These are phyloP conservation scores for Euphrasia confusa DNA, from an alignment of 257 asterid genomes.

Conservation along the genomic window DNA sequence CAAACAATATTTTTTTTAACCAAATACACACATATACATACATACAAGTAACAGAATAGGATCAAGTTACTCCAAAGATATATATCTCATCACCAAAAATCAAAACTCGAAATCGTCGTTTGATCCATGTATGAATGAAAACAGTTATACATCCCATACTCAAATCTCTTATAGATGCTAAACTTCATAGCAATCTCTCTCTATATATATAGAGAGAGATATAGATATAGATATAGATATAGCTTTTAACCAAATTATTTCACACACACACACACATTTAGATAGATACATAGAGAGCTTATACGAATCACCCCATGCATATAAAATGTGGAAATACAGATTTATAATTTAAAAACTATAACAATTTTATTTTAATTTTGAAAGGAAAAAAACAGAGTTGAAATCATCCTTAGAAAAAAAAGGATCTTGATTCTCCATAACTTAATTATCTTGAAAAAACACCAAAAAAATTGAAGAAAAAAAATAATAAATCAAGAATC, in stretches of 20 bases:
- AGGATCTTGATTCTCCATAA: neutral
- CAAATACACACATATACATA: neutral
- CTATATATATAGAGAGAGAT: too few relatives aligned
- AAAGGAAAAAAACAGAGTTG: neutral
- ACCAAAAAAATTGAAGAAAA: too few relatives aligned
- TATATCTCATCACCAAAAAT: neutral
- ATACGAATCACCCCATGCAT: conserved; percentile 24
- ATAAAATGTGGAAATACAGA: neutral
- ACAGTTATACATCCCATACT: too few relatives aligned
- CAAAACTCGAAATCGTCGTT: neutral
- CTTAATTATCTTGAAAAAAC: conserved; percentile 11
- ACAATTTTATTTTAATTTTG: neutral
- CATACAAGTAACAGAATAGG: neutral
- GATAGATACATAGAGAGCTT: neutral
- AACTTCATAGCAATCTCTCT: too few relatives aligned
- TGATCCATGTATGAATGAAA: neutral
- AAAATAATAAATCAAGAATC: neutral
- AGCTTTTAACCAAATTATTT: neutral
- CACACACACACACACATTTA: neutral
- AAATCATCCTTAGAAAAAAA: conserved; percentile 28
- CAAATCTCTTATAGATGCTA: too few relatives aligned
- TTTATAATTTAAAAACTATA: neutral
- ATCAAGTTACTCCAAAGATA: neutral
- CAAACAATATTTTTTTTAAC: neutral
- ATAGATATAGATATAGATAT: too few relatives aligned